Evolutionary conservation across 2,329 filamentous ascomycete genomes (phyloP).

Genomic region (Sclerotinia borealis): DNA sequence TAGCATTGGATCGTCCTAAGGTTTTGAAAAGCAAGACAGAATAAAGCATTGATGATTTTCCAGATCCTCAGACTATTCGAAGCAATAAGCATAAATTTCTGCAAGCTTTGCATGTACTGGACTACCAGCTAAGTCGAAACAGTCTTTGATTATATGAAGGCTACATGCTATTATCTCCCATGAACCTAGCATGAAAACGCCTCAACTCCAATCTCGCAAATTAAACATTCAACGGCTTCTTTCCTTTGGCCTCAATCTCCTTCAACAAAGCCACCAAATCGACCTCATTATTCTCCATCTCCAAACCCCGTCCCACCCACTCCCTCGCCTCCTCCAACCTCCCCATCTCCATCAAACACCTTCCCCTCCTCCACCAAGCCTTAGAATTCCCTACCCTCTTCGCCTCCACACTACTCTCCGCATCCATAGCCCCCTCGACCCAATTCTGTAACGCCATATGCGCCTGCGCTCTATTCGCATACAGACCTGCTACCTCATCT

Average conservation of each 20-base stretch:
- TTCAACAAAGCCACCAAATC: conserved; percentile 58
- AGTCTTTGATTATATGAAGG: neutral
- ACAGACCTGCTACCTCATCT: conserved; percentile 75
- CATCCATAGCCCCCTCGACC: conserved; percentile 83
- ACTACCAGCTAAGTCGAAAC: conserved; percentile 5
- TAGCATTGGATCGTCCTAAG: neutral
- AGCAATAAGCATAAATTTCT: neutral
- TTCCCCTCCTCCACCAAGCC: conserved; percentile 86
- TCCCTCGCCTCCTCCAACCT: conserved; percentile 73
- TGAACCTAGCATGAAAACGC: neutral
- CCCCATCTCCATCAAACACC: conserved; percentile 87
- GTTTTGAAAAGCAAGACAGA: neutral
- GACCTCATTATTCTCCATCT: conserved; percentile 70
- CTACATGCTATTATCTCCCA: neutral
- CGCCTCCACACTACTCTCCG: conserved; percentile 80
- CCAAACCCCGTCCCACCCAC: conserved; percentile 71
- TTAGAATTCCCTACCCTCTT: conserved; percentile 85
- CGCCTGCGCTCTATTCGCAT: conserved; percentile 84
- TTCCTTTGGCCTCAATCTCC: conserved; percentile 49
- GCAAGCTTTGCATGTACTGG: neutral
- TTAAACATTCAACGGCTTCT: conserved; percentile 17
- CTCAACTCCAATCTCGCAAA: conserved; percentile 2
- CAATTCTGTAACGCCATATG: conserved; percentile 77
- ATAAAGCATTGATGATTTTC: neutral
- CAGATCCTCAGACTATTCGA: neutral